Base-by-base conservation (phyloP, 1,139 yeast genomes). In the Sugiyamaella novakii region DNA sequence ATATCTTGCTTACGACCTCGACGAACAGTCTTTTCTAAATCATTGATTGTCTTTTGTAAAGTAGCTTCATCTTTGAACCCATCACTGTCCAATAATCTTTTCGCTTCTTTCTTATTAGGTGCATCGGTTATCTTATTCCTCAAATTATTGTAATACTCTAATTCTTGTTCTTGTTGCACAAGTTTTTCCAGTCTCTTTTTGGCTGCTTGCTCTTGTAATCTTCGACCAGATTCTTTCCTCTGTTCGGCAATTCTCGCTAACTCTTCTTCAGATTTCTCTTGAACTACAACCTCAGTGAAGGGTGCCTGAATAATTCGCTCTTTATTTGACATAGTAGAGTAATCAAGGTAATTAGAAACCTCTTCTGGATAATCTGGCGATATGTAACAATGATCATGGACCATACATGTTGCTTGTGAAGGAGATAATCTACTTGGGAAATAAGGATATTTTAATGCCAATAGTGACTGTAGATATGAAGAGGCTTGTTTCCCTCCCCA, bases 191-290 rank as follows among this genome's bases (percentile, higher is more conserved):
- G 68, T 51, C 98, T 74, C 59, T 84, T 84, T 59, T 83, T 84
- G 57, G 85, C 89, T 0, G 98, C 98, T 67, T 89, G 97, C 61
- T 88, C 95, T 68, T 92, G 98, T 53, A 94, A 74, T 57, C 96
- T 75, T 56, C 83, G 79, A 3, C 97, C 98, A 57, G 87, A 87
- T 64, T 91, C 97, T 59, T 80, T 78, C 54, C 96, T 78, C 63
- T 84, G 83, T 57, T 85, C 92, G 1, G 92, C 83, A 55, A 87
- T 91, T 34, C 77, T 70, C 18, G 81, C 83, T 30, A 89, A 65
- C 63, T 88, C 96, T 64, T 88, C 97, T 50, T 86, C 95, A 0
- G 91, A 73, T 63, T 91, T 87, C 62, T 84, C 87, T 49, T 80
- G 81, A 48, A 80, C 83, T 11, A 76, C 70, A 3, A 76, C 67